Percentiles rank a stretch among this genome's conserved stretches.
phyloP scores from a whole-genome alignment of 192 early-diverging fungal genomes.

The Lunasporangiospora selenospora region DNA sequence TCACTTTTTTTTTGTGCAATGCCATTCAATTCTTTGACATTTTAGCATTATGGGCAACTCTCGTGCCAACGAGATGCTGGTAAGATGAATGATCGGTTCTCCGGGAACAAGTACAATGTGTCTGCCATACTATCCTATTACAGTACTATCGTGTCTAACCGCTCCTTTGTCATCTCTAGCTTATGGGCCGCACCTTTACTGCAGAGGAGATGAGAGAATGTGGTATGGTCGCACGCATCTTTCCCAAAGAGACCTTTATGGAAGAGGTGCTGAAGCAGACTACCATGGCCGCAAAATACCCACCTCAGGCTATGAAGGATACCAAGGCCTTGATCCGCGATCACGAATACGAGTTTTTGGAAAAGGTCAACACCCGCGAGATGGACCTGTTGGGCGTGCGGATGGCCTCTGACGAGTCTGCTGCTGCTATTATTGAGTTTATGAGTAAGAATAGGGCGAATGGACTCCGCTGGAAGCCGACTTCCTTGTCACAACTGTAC shows the following conservation, averaged over 20 bases:
- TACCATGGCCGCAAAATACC: constrained; percentile 55
- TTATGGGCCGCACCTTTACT: constrained; percentile 61
- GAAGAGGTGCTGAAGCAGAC: constrained; percentile 58
- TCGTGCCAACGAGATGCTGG: constrained; percentile 73
- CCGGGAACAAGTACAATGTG: too few relatives aligned
- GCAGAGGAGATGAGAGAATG: constrained; percentile 66
- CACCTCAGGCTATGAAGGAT: constrained; percentile 61
- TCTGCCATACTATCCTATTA: too few relatives aligned
- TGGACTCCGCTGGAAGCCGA: background rate
- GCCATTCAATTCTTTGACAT: background rate
- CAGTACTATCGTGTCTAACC: background rate
- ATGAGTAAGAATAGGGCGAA: constrained; percentile 40
- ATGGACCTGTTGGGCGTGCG: constrained; percentile 62
- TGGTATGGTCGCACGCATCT: constrained; percentile 60
- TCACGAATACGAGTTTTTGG: constrained; percentile 51
- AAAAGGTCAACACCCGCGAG: constrained; percentile 59
- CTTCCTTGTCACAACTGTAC: too few relatives aligned
- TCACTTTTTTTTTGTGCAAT: too few relatives aligned
- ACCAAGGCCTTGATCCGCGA: constrained; percentile 64
- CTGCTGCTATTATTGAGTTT: constrained; percentile 53
- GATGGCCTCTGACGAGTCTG: constrained; percentile 61
- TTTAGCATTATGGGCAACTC: constrained; percentile 65
- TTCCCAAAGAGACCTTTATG: constrained; percentile 58
- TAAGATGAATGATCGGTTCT: too few relatives aligned
- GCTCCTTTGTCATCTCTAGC: constrained; percentile 5